These are phyloP conservation scores for Solanum hybrid DNA, from an alignment of 305 asterid genomes.

Conservation along the genomic window DNA sequence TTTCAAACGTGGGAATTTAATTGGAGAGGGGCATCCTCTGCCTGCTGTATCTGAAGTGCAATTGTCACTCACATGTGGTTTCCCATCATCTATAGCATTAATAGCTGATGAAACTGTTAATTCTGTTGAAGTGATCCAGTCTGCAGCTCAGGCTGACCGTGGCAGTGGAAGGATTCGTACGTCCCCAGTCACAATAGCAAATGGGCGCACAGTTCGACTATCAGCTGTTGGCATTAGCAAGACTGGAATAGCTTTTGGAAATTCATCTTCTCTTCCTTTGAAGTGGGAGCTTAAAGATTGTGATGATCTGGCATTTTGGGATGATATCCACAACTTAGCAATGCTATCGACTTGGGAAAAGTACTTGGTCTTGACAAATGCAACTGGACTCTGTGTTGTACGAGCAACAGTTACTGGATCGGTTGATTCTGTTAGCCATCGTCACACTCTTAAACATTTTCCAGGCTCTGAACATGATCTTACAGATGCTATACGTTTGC, in stretches of 20 bases:
- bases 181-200: slow-evolving; percentile 64
- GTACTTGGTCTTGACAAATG: slow-evolving; percentile 58
- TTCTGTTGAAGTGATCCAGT: slow-evolving; percentile 35
- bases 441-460: slow-evolving; percentile 20
- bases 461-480: slow-evolving; percentile 30
- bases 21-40: slow-evolving; percentile 59
- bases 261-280: slow-evolving; percentile 69
- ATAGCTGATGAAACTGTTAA: slow-evolving; percentile 68
- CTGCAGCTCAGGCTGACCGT: slow-evolving; percentile 67
- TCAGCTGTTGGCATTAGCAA: slow-evolving; percentile 74
- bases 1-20: slow-evolving; percentile 75
- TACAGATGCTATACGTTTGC: slow-evolving; percentile 68
- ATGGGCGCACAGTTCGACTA: slow-evolving; percentile 70
- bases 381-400: slow-evolving; percentile 63
- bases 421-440: slow-evolving; percentile 29
- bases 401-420: slow-evolving; percentile 48
- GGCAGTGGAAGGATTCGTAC: slow-evolving; percentile 49
- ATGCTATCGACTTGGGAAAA: slow-evolving; percentile 73
- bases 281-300: slow-evolving; percentile 67
- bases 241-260: slow-evolving; percentile 70
- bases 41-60: slow-evolving; percentile 70
- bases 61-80: slow-evolving; percentile 46
- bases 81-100: slow-evolving; percentile 61
- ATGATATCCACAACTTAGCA: slow-evolving; percentile 29
- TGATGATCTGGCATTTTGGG: slow-evolving; percentile 54